These are phyloP conservation scores for Ceratobasidium sp. DNA, from an alignment of 1,284 basidiomycete species.

Conservation along the genomic window DNA sequence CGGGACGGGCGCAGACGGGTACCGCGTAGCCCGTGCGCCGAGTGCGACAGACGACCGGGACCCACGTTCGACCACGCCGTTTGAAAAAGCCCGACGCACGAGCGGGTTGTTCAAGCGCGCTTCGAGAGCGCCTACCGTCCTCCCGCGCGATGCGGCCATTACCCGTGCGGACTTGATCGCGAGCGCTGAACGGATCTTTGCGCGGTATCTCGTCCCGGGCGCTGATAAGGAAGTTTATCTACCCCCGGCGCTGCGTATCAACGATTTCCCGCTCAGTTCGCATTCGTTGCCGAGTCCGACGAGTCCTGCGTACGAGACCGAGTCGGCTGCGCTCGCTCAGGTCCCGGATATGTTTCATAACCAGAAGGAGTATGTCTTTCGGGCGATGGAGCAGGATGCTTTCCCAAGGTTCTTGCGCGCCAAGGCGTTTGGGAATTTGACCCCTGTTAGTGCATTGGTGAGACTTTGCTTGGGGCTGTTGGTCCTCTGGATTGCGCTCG, in stretches of 20 bases:
- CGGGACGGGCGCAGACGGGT: slow-evolving; percentile 41
- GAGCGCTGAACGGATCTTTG: slow-evolving; percentile 95
- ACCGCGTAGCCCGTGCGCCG: slow-evolving; percentile 38
- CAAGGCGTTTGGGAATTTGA: slow-evolving; percentile 97
- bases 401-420: slow-evolving; percentile 95
- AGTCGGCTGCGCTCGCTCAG: slow-evolving; percentile 84
- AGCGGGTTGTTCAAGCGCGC: slow-evolving; percentile 69
- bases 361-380: slow-evolving; percentile 98
- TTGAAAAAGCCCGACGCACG: slow-evolving; percentile 79
- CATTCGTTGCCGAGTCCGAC: slow-evolving; percentile 74
- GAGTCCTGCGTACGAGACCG: slow-evolving; percentile 65
- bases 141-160: slow-evolving; percentile 92
- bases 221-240: slow-evolving; percentile 91
- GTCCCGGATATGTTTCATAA: slow-evolving; percentile 97
- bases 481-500: slow-evolving; percentile 92
- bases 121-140: slow-evolving; percentile 84
- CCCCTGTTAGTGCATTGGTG: slow-evolving; percentile 88
- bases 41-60: slow-evolving; percentile 57
- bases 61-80: slow-evolving; percentile 80
- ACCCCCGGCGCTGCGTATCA: slow-evolving; percentile 85
- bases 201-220: slow-evolving; percentile 83
- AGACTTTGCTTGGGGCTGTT: slow-evolving; percentile 88
- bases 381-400: slow-evolving; percentile 97
- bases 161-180: slow-evolving; percentile 90
- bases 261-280: slow-evolving; percentile 77